These are phyloP conservation scores for Spergularia marina DNA, from an alignment of 148 eudicot genomes.

Conservation along the genomic window DNA sequence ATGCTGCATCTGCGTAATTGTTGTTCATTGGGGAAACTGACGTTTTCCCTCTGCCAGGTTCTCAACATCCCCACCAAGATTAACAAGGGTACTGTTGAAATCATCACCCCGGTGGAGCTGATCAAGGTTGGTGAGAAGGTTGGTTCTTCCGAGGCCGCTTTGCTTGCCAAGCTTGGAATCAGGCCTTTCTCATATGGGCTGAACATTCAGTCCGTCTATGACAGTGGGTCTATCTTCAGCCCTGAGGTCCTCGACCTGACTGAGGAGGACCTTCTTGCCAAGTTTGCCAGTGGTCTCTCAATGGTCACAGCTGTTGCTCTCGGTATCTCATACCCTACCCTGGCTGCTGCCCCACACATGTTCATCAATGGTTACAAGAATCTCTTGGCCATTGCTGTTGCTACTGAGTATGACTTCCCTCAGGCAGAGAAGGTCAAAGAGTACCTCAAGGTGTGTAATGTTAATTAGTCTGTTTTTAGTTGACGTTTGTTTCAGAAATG, in stretches of 20 bases:
- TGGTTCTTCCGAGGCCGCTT: constrained; percentile 74
- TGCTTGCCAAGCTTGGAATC: constrained; percentile 69
- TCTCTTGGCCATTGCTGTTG: constrained; percentile 53
- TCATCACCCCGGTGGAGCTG: constrained; percentile 69
- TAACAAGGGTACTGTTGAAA: constrained; percentile 82
- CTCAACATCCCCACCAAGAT: constrained; percentile 80
- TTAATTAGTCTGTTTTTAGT: too few relatives aligned
- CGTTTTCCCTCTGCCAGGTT: constrained; percentile 31
- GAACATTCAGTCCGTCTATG: constrained; percentile 45
- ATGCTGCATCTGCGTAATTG: background rate
- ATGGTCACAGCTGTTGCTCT: constrained; percentile 52
- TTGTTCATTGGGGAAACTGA: background rate
- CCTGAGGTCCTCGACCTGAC: constrained; percentile 67
- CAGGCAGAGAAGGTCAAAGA: constrained; percentile 67
- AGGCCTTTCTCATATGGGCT: constrained; percentile 77
- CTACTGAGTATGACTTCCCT: constrained; percentile 62
- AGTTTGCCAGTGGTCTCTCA: constrained; percentile 60
- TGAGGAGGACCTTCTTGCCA: constrained; percentile 59
- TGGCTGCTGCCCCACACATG: constrained; percentile 79
- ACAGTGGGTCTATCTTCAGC: constrained; percentile 60
- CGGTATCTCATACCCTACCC: constrained; percentile 64
- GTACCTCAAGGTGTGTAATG: constrained; percentile 49
- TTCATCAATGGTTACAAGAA: constrained; percentile 70
- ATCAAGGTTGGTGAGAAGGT: constrained; percentile 73
- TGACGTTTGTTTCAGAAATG: background rate